These are phyloP conservation scores for Penicillium sp. DNA, from an alignment of 2,329 filamentous ascomycete species.

Conservation along the genomic window DNA sequence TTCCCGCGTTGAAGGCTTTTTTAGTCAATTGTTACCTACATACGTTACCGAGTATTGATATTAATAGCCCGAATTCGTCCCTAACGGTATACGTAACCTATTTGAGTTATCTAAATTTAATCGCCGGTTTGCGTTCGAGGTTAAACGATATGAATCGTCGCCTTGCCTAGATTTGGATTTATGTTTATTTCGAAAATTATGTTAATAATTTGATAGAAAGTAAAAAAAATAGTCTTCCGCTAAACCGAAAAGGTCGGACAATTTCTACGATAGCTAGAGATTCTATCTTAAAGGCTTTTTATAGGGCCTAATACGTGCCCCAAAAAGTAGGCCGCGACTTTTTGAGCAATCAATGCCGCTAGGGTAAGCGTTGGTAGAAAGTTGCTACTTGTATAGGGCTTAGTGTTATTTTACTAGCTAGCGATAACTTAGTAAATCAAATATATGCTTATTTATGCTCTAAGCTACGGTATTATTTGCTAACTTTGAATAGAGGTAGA, in stretches of 20 bases:
- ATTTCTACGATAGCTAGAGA: constrained; percentile 6
- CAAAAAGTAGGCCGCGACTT: constrained; percentile 6
- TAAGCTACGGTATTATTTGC: constrained; percentile 2
- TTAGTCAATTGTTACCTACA: constrained; percentile 3
- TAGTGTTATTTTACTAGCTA: constrained; percentile 6
- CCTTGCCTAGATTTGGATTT: constrained; percentile 5
- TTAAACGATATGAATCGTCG: constrained; percentile 1
- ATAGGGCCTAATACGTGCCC: constrained; percentile 1
- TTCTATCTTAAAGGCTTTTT: constrained; percentile 5
- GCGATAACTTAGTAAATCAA: constrained; percentile 2
- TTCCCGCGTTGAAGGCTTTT: constrained; percentile 1
- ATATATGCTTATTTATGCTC: constrained; percentile 5
- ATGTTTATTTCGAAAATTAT: constrained; percentile 9
- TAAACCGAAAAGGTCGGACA: constrained; percentile 1
- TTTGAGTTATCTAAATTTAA: constrained; percentile 1
- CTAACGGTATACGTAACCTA: constrained; percentile 4
- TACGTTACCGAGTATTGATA: not conserved
- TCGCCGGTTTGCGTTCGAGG: constrained; percentile 1
- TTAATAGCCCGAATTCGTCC: not conserved
- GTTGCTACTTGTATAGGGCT: constrained; percentile 8
- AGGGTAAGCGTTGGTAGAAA: constrained; percentile 10
- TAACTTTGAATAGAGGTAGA: constrained; percentile 9
- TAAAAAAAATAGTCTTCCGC: constrained; percentile 2
- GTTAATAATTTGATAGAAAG: constrained; percentile 3
- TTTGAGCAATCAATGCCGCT: constrained; percentile 5